Base-by-base conservation (phyloP, 768 basidiomycete species). In the Hypholoma fasciculare region DNA sequence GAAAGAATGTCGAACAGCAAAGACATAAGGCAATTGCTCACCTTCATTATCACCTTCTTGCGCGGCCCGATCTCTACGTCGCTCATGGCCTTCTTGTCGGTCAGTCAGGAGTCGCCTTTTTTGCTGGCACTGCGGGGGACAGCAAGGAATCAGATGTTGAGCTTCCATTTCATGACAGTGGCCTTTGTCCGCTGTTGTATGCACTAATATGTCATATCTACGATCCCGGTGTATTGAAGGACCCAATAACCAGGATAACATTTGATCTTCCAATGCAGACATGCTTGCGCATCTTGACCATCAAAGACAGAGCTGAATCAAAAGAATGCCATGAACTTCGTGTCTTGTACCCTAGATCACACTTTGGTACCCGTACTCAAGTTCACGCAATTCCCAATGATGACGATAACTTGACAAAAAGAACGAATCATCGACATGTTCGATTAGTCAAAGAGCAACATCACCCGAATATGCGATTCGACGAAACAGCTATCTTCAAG, bases 181-280 rank as follows among this genome's bases (percentile, higher is more conserved):
- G 4, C 14, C 34, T 54, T 30, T 43, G 23, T 27, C 53, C 39
- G 8, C 40, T 54, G 9, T 34, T 54, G 17, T 54, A 27, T 27
- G 53, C 53, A n/a, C 34, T 54, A 19, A 44, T 54, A 11, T 9
- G 17, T 27, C 53, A 44, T 44, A 20, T 54, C 7, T 54, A 54
- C 17, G 23, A 54, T n/a, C 43, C 12, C n/a, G 53, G 53, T 27
- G 11, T 23, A 23, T 23, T 23, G 23, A 23, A 23, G 23, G 23
- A 54, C 44, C 44, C 34, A 44, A 54, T 13, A 27, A 54, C 30
- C 13, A 27, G 8, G 9, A 34, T 43, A 44, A 44, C 53, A 6
- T 34, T 34, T 34, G 30, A 34, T 5, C 30, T 23, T 34, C 30
- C 7, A 34, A 34, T 6, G 6, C 30, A 34, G 30, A 34, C 30